These are phyloP conservation scores for Pittosporum tobira DNA, from an alignment of 129 eudicot species.

Conservation along the genomic window DNA sequence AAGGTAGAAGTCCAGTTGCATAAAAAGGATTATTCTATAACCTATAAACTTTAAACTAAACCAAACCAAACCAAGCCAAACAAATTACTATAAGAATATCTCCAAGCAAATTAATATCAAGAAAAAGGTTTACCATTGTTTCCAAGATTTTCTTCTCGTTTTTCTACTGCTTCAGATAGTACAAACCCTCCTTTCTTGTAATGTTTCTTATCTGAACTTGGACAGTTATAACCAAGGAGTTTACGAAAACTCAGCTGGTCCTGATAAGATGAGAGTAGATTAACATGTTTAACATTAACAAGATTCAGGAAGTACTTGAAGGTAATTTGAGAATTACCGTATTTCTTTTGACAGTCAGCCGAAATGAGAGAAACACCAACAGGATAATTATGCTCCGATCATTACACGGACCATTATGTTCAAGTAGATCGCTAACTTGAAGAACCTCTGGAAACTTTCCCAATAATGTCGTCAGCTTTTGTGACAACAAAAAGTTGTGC, in stretches of 20 bases:
- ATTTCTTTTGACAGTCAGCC: slow-evolving; percentile 59
- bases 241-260: slow-evolving; percentile 77
- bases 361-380: slow-evolving; percentile 81
- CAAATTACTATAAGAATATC: no score
- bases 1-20: neutral
- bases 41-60: neutral
- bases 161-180: slow-evolving; percentile 21
- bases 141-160: slow-evolving; percentile 24
- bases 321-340: slow-evolving; percentile 37
- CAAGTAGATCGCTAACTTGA: slow-evolving; percentile 90
- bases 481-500: slow-evolving; percentile 86
- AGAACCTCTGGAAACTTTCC: slow-evolving; percentile 95
- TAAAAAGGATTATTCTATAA: neutral
- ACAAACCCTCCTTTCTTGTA: slow-evolving; percentile 26
- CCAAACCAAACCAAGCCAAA: neutral
- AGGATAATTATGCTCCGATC: slow-evolving; percentile 66
- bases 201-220: slow-evolving; percentile 40
- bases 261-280: slow-evolving; percentile 30
- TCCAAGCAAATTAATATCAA: no score
- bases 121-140: slow-evolving; percentile 32
- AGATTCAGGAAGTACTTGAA: neutral
- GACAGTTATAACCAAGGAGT: slow-evolving; percentile 57
- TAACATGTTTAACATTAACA: neutral
- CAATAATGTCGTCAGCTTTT: slow-evolving; percentile 69
- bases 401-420: slow-evolving; percentile 78